Percentiles rank a stretch among this genome's conserved stretches.
These are phyloP conservation scores for Citrus hindsii DNA, from an alignment of 345 rosid species.

Conservation along the genomic window DNA sequence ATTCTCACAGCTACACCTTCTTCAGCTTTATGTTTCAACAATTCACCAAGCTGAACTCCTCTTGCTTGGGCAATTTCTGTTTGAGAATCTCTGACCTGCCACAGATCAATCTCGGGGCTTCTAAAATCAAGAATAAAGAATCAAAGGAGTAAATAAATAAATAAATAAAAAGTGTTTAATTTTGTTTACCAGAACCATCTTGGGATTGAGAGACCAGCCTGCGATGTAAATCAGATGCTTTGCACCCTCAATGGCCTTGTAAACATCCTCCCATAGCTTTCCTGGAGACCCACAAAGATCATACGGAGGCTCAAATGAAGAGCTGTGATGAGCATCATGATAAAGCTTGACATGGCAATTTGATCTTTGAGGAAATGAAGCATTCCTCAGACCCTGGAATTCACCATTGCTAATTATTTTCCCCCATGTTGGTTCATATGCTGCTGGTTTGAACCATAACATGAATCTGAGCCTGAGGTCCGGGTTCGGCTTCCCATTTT, in stretches of 20 bases:
- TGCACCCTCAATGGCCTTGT: constrained; percentile 71
- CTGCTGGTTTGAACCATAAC: constrained; percentile 85
- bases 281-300: constrained; percentile 37
- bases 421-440: constrained; percentile 57
- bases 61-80: constrained; percentile 59
- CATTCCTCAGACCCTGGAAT: constrained; percentile 59
- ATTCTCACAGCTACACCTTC: constrained; percentile 91
- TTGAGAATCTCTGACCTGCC: constrained; percentile 59
- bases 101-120: neutral
- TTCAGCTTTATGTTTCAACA: constrained; percentile 63
- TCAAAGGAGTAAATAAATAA: neutral
- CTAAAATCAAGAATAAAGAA: neutral
- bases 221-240: constrained; percentile 76
- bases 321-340: constrained; percentile 72
- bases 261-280: constrained; percentile 81
- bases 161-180: neutral
- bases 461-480: constrained; percentile 57
- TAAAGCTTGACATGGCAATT: constrained; percentile 63
- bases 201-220: constrained; percentile 89
- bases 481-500: constrained; percentile 45
- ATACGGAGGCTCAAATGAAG: constrained; percentile 50
- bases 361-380: constrained; percentile 73
- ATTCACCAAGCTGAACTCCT: constrained; percentile 70
- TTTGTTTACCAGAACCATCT: constrained; percentile 54
- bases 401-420: constrained; percentile 32